Conservation (phyloP, 176 grass and related monocot genomes). For the maize (Zea mays) region Zm-B73-REFERENCE-NAM-5.0 NC_050098.1:97673001-97673500, state of each 20-base stretch:
- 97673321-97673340: constrained; percentile 45
- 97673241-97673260: constrained; percentile 29
- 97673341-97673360: constrained; percentile 50
- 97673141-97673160: not conserved
- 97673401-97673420: constrained; percentile 50
- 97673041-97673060: too few relatives aligned
- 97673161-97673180: constrained; percentile 36
- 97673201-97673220: constrained; percentile 40
- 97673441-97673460: constrained; percentile 33
- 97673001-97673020: too few relatives aligned
- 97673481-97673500: constrained; percentile 55
- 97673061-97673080: too few relatives aligned
- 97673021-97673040: too few relatives aligned
- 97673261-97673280: constrained; percentile 39
- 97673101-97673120: too few relatives aligned
- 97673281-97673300: constrained; percentile 35
- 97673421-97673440: constrained; percentile 39
- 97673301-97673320: constrained; percentile 72
- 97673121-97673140: too few relatives aligned
- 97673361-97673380: constrained; percentile 45
- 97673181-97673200: constrained; percentile 47
- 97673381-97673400: constrained; percentile 47
- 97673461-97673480: constrained; percentile 48
- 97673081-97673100: too few relatives aligned
- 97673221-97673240: constrained; percentile 33